phyloP scores from a whole-genome alignment of 805 yeast species.

The Candida ovalis region DNA sequence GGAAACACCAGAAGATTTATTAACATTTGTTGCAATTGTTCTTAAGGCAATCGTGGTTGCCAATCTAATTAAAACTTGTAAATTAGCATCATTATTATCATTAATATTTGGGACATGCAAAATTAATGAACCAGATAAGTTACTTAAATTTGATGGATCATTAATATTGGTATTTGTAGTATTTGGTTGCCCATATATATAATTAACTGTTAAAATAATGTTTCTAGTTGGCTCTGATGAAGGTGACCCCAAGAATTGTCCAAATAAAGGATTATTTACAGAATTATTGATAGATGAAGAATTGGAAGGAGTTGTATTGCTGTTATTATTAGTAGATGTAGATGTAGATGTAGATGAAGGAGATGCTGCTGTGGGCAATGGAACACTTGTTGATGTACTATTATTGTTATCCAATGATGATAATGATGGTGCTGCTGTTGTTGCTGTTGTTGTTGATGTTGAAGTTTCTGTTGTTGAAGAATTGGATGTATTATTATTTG shows the following conservation, averaged over 20 bases:
- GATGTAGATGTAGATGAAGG: not conserved
- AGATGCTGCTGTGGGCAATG: not conserved
- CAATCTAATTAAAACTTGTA: slow-evolving; percentile 57
- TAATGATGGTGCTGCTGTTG: not conserved
- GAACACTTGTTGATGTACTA: not conserved
- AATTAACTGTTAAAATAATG: slow-evolving; percentile 39
- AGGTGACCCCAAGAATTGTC: not conserved
- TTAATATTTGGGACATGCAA: slow-evolving; percentile 64
- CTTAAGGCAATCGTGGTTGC: slow-evolving; percentile 70
- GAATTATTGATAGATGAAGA: slow-evolving; percentile 6
- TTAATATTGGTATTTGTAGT: slow-evolving; percentile 14
- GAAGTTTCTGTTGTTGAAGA: slow-evolving; percentile 23
- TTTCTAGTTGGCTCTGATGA: slow-evolving; percentile 31
- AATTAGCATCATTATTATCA: slow-evolving; percentile 54
- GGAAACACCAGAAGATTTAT: slow-evolving; percentile 50
- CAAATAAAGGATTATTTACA: not conserved
- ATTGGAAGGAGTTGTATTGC: slow-evolving; percentile 21
- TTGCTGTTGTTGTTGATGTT: not conserved
- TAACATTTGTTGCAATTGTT: slow-evolving; percentile 50
- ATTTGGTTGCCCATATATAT: slow-evolving; percentile 30
- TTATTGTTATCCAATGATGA: not conserved
- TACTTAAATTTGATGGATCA: slow-evolving; percentile 23
- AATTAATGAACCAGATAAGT: slow-evolving; percentile 51
- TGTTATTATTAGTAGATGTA: no score
- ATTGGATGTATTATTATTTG: not conserved